A percentile compares a stretch with the other conserved stretches of the same genome.
phyloP scores from a whole-genome alignment of 192 early-diverging fungal genomes.

The Coemansia guatemalensis region DNA sequence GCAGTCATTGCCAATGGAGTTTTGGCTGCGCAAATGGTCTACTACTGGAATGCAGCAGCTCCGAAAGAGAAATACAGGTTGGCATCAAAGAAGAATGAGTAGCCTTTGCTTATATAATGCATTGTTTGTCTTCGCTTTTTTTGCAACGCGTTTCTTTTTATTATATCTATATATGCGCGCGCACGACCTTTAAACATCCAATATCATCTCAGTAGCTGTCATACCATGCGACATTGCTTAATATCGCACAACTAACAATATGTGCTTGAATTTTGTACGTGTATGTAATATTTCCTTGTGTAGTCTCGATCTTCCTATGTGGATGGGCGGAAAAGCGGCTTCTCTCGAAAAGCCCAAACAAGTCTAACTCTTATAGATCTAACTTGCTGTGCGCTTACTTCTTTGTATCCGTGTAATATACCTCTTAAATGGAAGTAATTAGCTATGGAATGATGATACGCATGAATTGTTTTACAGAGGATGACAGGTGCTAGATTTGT shows the following conservation, averaged over 20 bases:
- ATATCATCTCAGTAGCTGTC: too few relatives aligned
- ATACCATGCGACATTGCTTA: too few relatives aligned
- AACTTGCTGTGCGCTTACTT: too few relatives aligned
- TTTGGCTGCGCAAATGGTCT: conserved; percentile 73
- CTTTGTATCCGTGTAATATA: too few relatives aligned
- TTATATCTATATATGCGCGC: too few relatives aligned
- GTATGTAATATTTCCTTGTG: conserved; percentile 2
- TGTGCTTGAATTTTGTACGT: neutral
- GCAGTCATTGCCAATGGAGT: conserved; percentile 77
- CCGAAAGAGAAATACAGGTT: conserved; percentile 55
- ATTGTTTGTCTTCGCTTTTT: neutral
- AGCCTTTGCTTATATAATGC: neutral
- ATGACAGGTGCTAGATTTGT: too few relatives aligned
- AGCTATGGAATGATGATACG: too few relatives aligned
- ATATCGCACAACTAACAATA: neutral
- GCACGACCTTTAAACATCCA: too few relatives aligned
- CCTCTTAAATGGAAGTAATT: too few relatives aligned
- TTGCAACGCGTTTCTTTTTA: too few relatives aligned
- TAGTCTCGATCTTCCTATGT: conserved; percentile 44
- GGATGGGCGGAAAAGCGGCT: conserved; percentile 36
- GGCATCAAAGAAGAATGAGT: conserved; percentile 48
- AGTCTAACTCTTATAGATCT: conserved; percentile 11
- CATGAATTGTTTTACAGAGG: too few relatives aligned
- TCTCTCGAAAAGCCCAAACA: conserved; percentile 31
- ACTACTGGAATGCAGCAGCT: conserved; percentile 66